Base-by-base conservation (phyloP, 164 flowering plant genomes). In the Paratinospora sagittata region DNA sequence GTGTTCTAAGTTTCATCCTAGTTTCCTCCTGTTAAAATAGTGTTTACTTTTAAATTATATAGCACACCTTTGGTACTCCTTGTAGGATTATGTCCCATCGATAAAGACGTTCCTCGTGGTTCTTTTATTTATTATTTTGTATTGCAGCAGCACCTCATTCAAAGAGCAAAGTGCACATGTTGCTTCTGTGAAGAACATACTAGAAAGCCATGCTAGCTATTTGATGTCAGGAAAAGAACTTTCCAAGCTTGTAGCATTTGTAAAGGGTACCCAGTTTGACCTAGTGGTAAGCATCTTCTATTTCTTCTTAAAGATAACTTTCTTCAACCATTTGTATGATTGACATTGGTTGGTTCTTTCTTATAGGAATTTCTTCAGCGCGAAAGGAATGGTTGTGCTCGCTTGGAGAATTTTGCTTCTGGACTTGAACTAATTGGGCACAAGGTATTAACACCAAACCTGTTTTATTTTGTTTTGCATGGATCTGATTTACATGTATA, bases 231-330 rank as follows among this genome's bases (percentile, higher is more conserved):
- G 92, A 73, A 96, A 91, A 75, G 99, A 96, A 75, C 96, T 96
- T 72, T 89, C 97, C 63, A 93, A 93, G 82, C 96, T 96, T 76
- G 99, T 91, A 69, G 96, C 97, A 26, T 93, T 93, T 83, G 97
- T 96, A 17, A 96, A 96, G 82, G 99, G 97, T 82, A 96, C 99
- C 69, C 99, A 96, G 76, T 96, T 93, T 84, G 99, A 95, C 85
- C 78, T 95, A 66, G 97, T 88, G 96, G 99, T 95, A 72, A 78
- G 45, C 65, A 67, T 60, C 69, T 52, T 27, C 19, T 43, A 41
- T 27, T 26, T 73, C 45, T 8, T 21, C 2, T 70, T 72, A 0
- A 27, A 27, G 33, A 16, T 34, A 47, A 37, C 41, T 23, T 45
- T 45, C n/a, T 75, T 69, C 8, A 68, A 27, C 36, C 33, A 23